phyloP scores from a whole-genome alignment of 2,329 filamentous ascomycete genomes.

The Pseudogymnoascus pannorum region DNA sequence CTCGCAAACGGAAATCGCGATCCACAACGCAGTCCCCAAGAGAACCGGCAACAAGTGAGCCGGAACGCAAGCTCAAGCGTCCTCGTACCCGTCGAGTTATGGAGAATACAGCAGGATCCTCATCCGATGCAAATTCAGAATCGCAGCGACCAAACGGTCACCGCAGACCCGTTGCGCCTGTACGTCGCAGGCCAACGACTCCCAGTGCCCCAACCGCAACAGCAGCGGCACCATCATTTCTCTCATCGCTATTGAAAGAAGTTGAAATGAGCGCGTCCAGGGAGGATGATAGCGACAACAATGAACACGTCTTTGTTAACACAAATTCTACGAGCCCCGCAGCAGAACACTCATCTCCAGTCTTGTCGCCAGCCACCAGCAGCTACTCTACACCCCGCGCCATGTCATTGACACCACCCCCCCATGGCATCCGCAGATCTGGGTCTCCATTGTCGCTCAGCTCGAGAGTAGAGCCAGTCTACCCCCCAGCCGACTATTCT shows the following conservation, averaged over 20 bases:
- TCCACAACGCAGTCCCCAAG: conserved; percentile 66
- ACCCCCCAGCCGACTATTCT: conserved; percentile 68
- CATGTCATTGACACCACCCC: conserved; percentile 62
- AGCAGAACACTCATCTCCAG: conserved; percentile 52
- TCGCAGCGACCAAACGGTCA: conserved; percentile 23
- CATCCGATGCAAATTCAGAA: conserved; percentile 33
- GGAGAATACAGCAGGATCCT: conserved; percentile 40
- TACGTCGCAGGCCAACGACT: conserved; percentile 15
- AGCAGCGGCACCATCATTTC: conserved; percentile 63
- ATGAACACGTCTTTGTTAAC: conserved; percentile 18
- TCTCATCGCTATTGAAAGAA: conserved; percentile 81
- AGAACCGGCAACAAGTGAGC: conserved; percentile 57
- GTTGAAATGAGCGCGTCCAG: conserved; percentile 61
- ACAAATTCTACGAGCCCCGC: conserved; percentile 26
- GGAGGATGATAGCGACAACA: conserved; percentile 43
- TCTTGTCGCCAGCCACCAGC: conserved; percentile 56
- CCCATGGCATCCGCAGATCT: conserved; percentile 51
- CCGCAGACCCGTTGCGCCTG: conserved; percentile 14
- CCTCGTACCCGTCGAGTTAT: conserved; percentile 68
- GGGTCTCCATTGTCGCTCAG: conserved; percentile 62
- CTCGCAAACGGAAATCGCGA: conserved; percentile 65
- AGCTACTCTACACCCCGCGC: conserved; percentile 61
- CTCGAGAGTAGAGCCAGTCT: conserved; percentile 65
- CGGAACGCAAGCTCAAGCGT: conserved; percentile 78
- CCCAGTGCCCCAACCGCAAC: conserved; percentile 9